Evolutionary conservation across 345 rosid species (phyloP).

Genomic region (Pugionium dolabratum): DNA sequence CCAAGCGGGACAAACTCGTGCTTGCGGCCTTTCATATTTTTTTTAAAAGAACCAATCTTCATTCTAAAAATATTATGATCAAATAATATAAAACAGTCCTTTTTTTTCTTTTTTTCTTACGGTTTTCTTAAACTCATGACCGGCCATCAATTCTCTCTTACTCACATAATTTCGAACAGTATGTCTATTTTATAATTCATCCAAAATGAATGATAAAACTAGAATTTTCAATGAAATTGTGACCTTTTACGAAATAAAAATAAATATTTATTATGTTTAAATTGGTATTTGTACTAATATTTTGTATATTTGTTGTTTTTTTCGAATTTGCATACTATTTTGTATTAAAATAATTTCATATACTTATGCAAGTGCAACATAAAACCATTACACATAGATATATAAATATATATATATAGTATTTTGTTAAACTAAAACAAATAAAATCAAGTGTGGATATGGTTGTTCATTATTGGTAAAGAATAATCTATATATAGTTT

Average conservation of each 20-base stretch:
- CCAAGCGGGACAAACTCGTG: no score
- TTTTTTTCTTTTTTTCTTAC: no score
- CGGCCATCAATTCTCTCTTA: no score
- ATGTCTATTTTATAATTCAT: neutral
- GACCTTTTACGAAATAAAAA: neutral
- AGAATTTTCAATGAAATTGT: neutral
- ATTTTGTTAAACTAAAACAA: neutral
- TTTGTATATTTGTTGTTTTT: neutral
- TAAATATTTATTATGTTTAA: neutral
- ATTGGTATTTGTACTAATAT: neutral
- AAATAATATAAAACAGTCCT: no score
- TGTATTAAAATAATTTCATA: neutral
- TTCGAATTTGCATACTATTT: neutral
- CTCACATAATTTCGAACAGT: no score
- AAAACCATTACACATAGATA: neutral
- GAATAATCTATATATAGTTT: conserved; percentile 23
- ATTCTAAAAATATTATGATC: no score
- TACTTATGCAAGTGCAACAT: neutral
- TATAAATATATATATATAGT: neutral
- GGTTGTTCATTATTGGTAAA: conserved; percentile 39
- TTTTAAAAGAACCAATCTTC: no score
- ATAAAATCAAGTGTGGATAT: conserved; percentile 22
- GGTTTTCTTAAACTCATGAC: no score
- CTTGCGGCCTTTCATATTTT: no score
- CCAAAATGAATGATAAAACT: neutral